Conservation (phyloP, 2,329 filamentous ascomycete genomes). For the Didymella pinodella region DNA sequence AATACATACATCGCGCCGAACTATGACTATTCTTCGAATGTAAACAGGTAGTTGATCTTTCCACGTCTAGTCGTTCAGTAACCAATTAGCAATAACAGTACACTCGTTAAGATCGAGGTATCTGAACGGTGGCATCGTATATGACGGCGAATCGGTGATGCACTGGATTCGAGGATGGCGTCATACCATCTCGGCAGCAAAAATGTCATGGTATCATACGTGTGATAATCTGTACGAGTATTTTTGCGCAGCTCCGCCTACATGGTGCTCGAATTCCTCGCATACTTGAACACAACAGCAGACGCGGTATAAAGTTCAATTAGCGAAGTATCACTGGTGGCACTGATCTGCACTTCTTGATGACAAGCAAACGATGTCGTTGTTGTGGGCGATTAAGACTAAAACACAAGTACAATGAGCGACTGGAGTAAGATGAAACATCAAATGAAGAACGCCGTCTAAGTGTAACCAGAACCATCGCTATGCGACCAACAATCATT, state of each 20-base stretch:
- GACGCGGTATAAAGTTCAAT: neutral
- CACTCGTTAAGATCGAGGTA: no score
- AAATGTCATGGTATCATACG: neutral
- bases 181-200: neutral
- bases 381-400: neutral
- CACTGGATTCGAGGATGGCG: no score
- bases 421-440: neutral
- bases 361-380: conserved; percentile 1
- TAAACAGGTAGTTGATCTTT: no score
- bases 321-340: neutral
- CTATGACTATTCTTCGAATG: no score
- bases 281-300: neutral
- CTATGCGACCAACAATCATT: conserved; percentile 1
- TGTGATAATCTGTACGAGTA: neutral
- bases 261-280: neutral
- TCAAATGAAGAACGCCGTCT: neutral
- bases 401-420: neutral
- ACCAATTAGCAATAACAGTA: no score
- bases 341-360: neutral
- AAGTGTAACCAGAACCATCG: neutral
- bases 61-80: no score
- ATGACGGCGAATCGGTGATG: no score
- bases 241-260: neutral
- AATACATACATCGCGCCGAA: no score
- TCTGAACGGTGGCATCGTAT: no score